phyloP scores from a whole-genome alignment of 257 asterid species.

The Solanum virginianum region DNA sequence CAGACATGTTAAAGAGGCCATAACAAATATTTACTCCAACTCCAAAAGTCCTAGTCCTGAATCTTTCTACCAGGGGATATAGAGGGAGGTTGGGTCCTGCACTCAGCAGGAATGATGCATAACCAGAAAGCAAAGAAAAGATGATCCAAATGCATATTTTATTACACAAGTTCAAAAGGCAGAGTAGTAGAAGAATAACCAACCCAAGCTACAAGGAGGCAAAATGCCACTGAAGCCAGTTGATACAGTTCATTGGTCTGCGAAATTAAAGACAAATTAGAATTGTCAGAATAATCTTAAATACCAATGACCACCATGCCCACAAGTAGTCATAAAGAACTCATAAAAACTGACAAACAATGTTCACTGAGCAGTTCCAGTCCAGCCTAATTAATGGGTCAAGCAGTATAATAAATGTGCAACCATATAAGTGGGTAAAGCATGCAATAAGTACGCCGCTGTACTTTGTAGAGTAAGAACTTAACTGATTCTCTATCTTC shows the following conservation, averaged over 20 bases:
- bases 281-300: not conserved
- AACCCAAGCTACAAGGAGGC: slow-evolving; percentile 99
- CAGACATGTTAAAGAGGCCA: not conserved
- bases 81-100: not conserved
- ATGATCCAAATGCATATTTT: not conserved
- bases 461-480: not conserved
- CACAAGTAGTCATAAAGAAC: not conserved
- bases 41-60: not conserved
- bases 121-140: not conserved
- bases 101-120: not conserved
- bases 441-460: not conserved
- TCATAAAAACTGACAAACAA: not conserved
- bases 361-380: not conserved
- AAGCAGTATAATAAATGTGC: not conserved
- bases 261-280: slow-evolving; percentile 7
- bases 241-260: slow-evolving; percentile 99
- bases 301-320: not conserved
- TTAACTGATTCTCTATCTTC: not conserved
- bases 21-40: not conserved
- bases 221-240: slow-evolving; percentile 91
- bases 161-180: not conserved
- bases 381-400: not conserved
- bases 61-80: not conserved
- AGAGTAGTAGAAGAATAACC: slow-evolving; percentile 20
- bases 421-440: not conserved